phyloP scores from a whole-genome alignment of 1,139 yeast species.

The Zygosaccharomyces pseudobailii region DNA sequence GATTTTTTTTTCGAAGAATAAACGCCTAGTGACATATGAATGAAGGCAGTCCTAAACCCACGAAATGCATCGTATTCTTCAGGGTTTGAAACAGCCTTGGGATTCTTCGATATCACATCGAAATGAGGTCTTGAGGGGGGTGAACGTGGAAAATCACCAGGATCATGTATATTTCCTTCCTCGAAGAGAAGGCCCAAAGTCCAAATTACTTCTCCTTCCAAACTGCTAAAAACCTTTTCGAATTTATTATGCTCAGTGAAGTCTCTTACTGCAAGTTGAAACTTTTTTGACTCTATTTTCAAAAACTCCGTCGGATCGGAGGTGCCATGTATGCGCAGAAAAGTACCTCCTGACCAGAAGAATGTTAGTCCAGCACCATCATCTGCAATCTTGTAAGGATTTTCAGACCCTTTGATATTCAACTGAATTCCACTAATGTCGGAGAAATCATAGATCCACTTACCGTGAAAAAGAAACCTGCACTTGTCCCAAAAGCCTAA shows the following conservation, averaged over 20 bases:
- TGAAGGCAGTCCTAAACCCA: slow-evolving; percentile 72
- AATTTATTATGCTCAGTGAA: slow-evolving; percentile 29
- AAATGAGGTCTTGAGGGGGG: slow-evolving; percentile 59
- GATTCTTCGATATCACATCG: slow-evolving; percentile 56
- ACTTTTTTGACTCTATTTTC: slow-evolving; percentile 58
- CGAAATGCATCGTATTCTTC: slow-evolving; percentile 62
- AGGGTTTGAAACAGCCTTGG: slow-evolving; percentile 42
- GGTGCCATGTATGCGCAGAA: slow-evolving; percentile 53
- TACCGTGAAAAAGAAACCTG: slow-evolving; percentile 50
- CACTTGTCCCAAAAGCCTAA: slow-evolving; percentile 74
- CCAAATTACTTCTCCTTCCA: slow-evolving; percentile 49
- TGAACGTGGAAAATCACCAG: slow-evolving; percentile 30
- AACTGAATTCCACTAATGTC: slow-evolving; percentile 29
- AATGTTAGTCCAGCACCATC: slow-evolving; percentile 74
- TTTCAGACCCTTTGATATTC: slow-evolving; percentile 50
- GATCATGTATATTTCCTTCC: slow-evolving; percentile 31
- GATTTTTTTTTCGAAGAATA: slow-evolving; percentile 41
- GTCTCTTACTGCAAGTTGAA: slow-evolving; percentile 53
- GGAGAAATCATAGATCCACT: slow-evolving; percentile 41
- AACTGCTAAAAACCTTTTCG: slow-evolving; percentile 49
- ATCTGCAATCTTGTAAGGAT: slow-evolving; percentile 68
- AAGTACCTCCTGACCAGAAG: slow-evolving; percentile 68
- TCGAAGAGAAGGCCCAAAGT: slow-evolving; percentile 47
- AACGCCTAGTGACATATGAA: slow-evolving; percentile 72
- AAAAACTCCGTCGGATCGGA: slow-evolving; percentile 58